Evolutionary conservation across 306 rosid genomes (phyloP), one percentile per base, ranked within the genome.

Genomic region (Pterocarpus santalinus): DNA sequence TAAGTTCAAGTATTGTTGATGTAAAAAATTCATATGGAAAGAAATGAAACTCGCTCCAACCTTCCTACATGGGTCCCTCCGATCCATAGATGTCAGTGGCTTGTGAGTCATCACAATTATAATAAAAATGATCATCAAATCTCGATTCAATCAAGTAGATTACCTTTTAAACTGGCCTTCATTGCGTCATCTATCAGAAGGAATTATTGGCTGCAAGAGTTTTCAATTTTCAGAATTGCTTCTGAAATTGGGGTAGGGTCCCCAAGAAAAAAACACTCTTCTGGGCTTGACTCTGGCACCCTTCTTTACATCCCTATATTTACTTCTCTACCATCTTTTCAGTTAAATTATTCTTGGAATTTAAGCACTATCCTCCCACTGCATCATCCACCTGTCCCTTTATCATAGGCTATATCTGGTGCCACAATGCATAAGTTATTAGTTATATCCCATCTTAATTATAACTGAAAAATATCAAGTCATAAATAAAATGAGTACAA

Each of bases 141-240:
- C 74, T 77, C 34, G 58, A 60, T 65, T 58, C 5, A 62, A 51
- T 70, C 65, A 80, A 51, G 66, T 76, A 67, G 15, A 81, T 83
- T 71, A 46, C 84, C 86, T 87, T 89, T 86, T 84, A 83, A 92
- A 88, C 94, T 90, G 69, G 34, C 79, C 49, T 80, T 85, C 90
- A 28, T 82, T 87, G 83, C 95, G 86, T 91, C 94, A 89, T 79
- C 79, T 69, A 16, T 80, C 79, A 85, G 73, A 36, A 83, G 57
- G 84, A 82, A 70, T 77, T 78, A 81, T 80, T 88, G 86, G 86
- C 38, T 79, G 39, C 2, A 67, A 69, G 80, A 81, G 83, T 81
- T 72, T 55, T 73, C 46, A 11, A 62, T 66, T 82, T 80, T 82
- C 83, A 38, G 73, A 72, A 79, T 69, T 83, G 65, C 86, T 78